phyloP scores from a whole-genome alignment of 129 eudicot species.

The Kitagawia praeruptora region DNA sequence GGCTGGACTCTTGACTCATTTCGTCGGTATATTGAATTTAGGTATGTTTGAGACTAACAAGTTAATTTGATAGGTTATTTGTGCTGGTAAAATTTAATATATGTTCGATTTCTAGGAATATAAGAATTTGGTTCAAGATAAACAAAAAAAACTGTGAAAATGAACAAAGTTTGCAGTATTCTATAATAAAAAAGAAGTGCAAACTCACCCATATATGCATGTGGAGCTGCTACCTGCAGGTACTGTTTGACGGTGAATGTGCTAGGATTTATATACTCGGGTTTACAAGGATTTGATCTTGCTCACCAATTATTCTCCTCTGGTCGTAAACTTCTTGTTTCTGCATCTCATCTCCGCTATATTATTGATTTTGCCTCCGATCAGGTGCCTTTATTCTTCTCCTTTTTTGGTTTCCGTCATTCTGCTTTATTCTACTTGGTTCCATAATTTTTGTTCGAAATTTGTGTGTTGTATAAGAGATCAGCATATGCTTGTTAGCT shows the following conservation, averaged over 20 bases:
- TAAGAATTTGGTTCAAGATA: background rate
- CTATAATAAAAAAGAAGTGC: no score
- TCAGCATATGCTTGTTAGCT: no score
- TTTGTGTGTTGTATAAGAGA: no score
- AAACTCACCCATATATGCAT: background rate
- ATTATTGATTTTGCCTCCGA: constrained; percentile 68
- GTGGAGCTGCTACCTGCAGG: constrained; percentile 30
- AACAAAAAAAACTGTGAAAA: background rate
- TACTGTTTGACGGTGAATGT: constrained; percentile 70
- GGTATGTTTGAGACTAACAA: constrained; percentile 20
- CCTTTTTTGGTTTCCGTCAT: background rate
- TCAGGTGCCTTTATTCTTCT: constrained; percentile 35
- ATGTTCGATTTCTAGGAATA: background rate
- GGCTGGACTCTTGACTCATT: constrained; percentile 96
- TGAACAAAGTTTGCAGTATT: no score
- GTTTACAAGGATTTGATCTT: constrained; percentile 47
- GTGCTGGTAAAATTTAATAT: background rate
- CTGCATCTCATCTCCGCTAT: constrained; percentile 30
- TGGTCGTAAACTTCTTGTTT: constrained; percentile 31
- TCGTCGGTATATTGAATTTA: constrained; percentile 75
- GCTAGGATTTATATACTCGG: constrained; percentile 69
- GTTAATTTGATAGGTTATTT: background rate
- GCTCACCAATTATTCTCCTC: constrained; percentile 41
- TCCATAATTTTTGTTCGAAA: background rate
- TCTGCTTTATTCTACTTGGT: background rate